These are phyloP conservation scores for Desmodesmus armatus DNA, from an alignment of 139 green algal species.

Conservation along the genomic window DNA sequence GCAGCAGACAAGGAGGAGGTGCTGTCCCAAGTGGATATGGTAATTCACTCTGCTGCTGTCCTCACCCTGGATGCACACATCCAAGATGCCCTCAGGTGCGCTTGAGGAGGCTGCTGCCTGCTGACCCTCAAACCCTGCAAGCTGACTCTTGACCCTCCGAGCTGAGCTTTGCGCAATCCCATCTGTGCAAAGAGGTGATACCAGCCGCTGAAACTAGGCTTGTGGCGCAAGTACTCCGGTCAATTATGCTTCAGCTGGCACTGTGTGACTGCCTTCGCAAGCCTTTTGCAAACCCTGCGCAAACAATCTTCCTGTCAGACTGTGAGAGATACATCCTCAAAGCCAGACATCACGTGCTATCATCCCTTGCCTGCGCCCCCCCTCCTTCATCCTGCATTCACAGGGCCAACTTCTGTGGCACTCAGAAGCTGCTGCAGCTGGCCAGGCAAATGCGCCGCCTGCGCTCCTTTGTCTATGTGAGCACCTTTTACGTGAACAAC, in stretches of 20 bases:
- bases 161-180: too few species aligned
- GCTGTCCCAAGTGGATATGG: conserved; percentile 2
- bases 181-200: too few species aligned
- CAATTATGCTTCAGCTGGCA: background rate
- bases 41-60: conserved; percentile 31
- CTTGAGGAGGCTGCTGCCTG: too few species aligned
- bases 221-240: background rate
- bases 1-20: background rate
- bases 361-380: too few species aligned
- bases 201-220: background rate
- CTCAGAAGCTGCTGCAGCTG: background rate
- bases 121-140: too few species aligned
- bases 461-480: background rate
- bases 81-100: conserved; percentile 22
- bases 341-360: too few species aligned
- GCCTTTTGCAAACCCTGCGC: background rate
- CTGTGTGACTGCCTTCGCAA: background rate
- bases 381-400: too few species aligned
- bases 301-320: background rate
- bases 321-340: background rate
- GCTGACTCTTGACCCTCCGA: too few species aligned
- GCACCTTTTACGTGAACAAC: background rate
- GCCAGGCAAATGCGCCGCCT: background rate
- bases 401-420: background rate
- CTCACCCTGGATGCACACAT: conserved; percentile 37